A percentile compares a stretch with the other conserved stretches of the same genome.
phyloP scores from a whole-genome alignment of 2,329 filamentous ascomycete species.

The Onygenales sp. region DNA sequence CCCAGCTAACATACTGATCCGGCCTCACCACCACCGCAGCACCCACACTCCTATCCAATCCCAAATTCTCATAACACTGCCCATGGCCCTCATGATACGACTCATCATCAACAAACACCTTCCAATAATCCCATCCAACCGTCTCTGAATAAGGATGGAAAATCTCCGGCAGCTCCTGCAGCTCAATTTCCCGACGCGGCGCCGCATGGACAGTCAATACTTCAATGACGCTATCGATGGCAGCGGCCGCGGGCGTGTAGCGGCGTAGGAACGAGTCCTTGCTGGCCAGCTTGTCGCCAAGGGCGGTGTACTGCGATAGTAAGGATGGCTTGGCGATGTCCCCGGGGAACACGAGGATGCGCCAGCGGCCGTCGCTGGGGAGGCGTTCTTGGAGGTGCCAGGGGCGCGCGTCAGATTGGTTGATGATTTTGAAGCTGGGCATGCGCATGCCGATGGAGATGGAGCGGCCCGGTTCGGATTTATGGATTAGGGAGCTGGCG shows the following conservation, averaged over 20 bases:
- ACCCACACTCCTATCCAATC: constrained; percentile 47
- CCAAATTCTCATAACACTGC: constrained; percentile 46
- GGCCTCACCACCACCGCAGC: constrained; percentile 52
- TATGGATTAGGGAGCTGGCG: constrained; percentile 14
- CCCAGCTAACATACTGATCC: constrained; percentile 52
- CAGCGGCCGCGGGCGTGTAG: constrained; percentile 29
- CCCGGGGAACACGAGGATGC: constrained; percentile 49
- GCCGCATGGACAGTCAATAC: constrained; percentile 51
- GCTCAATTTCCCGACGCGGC: constrained; percentile 38
- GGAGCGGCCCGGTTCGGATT: constrained; percentile 10
- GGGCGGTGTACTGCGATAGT: constrained; percentile 34
- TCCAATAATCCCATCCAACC: constrained; percentile 48
- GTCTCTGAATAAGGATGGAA: constrained; percentile 39
- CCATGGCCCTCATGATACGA: constrained; percentile 43
- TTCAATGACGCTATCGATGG: constrained; percentile 45
- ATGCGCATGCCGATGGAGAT: constrained; percentile 27
- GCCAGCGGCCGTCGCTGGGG: constrained; percentile 28
- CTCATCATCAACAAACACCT: constrained; percentile 46
- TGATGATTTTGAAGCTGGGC: constrained; percentile 25
- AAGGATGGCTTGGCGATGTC: constrained; percentile 40
- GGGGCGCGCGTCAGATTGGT: constrained; percentile 29
- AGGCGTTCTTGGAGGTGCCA: constrained; percentile 29
- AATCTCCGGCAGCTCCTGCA: constrained; percentile 37
- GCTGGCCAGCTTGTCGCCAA: constrained; percentile 38
- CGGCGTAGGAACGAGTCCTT: constrained; percentile 34